phyloP scores from a whole-genome alignment of 495 filamentous ascomycete genomes.

The Schizothecium vesticola region DNA sequence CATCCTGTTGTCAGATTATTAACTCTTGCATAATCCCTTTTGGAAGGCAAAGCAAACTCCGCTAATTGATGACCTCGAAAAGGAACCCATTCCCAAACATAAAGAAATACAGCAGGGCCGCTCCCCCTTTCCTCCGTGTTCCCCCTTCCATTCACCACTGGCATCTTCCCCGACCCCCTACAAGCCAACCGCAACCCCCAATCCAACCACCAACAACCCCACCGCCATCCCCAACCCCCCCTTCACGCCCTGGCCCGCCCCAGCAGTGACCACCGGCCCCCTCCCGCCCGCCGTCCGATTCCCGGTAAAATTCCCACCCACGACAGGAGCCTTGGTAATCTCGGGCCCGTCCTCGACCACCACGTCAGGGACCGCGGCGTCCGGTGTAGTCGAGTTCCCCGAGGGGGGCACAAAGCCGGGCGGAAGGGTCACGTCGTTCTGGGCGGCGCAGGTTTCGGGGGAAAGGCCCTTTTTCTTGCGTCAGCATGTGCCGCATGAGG shows the following conservation, averaged over 20 bases:
- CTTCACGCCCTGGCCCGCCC: background rate
- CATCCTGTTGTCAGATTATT: background rate
- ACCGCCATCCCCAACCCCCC: background rate
- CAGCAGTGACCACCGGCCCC: background rate
- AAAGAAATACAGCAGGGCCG: background rate
- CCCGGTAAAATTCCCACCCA: background rate
- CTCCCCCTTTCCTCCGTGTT: background rate
- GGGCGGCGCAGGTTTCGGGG: background rate
- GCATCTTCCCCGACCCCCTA: background rate
- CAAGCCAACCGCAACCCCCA: background rate
- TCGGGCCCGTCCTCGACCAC: background rate
- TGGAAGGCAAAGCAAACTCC: background rate
- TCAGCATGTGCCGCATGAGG: background rate
- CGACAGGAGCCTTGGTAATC: background rate
- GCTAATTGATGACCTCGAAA: background rate
- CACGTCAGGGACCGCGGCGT: background rate
- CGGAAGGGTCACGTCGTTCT: conserved; percentile 9
- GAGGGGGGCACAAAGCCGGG: conserved; percentile 4
- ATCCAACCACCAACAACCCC: background rate
- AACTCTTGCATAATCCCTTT: background rate
- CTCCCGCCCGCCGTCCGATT: background rate
- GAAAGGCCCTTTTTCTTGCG: conserved; percentile 1
- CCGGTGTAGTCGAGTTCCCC: background rate
- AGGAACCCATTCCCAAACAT: background rate
- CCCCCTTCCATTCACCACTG: background rate